Base-by-base conservation (phyloP, 805 yeast genomes). In the Cyberlindnera amylophila region DNA sequence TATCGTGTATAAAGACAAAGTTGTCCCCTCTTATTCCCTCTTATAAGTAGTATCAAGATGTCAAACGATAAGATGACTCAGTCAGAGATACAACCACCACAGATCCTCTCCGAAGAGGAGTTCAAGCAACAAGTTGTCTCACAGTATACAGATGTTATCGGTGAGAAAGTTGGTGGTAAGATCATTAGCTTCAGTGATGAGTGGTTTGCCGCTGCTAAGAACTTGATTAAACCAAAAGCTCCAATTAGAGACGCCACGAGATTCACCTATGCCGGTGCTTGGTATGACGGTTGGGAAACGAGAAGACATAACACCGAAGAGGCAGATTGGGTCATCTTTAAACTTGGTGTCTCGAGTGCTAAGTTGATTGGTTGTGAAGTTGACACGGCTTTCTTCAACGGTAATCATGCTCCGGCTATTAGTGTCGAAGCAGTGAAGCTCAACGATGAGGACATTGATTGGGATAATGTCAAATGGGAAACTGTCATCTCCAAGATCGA, bases 201-300 rank as follows among this genome's bases (percentile, higher is more conserved):
- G 66, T 91, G 95, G 93, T 91, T 91, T 66, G 98, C 97, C 1
- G 91, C 79, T 33, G 98, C 98, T 6, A 77, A 73, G 26, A 91
- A 91, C 65, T 72, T 91, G 55, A 81, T 89, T 61, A 81, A 86
- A 58, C 90, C 96, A 30, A 74, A 72, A 35, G 74, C 82, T 3
- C 96, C 97, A 2, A 75, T 87, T 44, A 71, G 95, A 57, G 95
- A 88, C 54, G 82, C 85, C 10, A 83, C 89, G 23, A 73, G 76
- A 54, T 90, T 88, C 63, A 78, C 82, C 2, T 84, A 76, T 46
- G 77, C 90, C 3, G 98, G 98, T 39, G 96, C 96, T 4, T 91
- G 97, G 96, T 91, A 87, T 61, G 99, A 91, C 54, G 99, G 99
- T 17, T 91, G 98, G 98, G 98, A 91, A 65, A 91, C 98, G 11